Evolutionary conservation across 352 stramenopile species (phyloP).

Genomic region (Globisporangium iwayamae): DNA sequence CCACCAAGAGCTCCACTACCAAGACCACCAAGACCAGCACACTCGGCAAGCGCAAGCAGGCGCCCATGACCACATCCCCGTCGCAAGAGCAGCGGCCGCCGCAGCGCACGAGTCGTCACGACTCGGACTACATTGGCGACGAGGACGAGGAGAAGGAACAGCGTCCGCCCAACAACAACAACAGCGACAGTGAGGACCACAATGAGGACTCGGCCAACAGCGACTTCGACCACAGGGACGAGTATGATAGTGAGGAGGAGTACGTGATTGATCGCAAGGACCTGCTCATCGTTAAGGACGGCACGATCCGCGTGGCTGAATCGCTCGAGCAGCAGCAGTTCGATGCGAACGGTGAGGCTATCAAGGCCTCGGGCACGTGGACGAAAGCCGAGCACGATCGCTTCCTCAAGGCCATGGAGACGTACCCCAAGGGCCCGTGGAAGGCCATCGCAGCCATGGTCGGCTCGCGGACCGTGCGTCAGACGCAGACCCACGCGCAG

Average conservation of each 20-base stretch:
- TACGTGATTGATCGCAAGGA: constrained; percentile 65
- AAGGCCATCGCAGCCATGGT: constrained; percentile 23
- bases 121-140: not conserved
- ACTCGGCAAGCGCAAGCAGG: constrained; percentile 9
- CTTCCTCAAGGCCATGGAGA: constrained; percentile 24
- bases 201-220: constrained; percentile 3
- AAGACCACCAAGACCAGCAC: not conserved
- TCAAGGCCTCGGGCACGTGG: constrained; percentile 22
- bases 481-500: constrained; percentile 35
- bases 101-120: not conserved
- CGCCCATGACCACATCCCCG: not conserved
- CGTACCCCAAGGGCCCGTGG: constrained; percentile 23
- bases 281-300: constrained; percentile 72
- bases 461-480: constrained; percentile 18
- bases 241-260: constrained; percentile 28
- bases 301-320: constrained; percentile 60
- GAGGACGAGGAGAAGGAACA: constrained; percentile 5
- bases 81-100: not conserved
- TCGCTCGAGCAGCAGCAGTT: constrained; percentile 54
- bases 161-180: not conserved
- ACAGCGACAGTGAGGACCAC: constrained; percentile 2
- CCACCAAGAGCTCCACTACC: not conserved
- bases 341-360: constrained; percentile 33
- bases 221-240: constrained; percentile 12
- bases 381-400: constrained; percentile 21